Conservation (phyloP, 2,329 filamentous ascomycete genomes). For the Leptographium wingfieldii region DNA sequence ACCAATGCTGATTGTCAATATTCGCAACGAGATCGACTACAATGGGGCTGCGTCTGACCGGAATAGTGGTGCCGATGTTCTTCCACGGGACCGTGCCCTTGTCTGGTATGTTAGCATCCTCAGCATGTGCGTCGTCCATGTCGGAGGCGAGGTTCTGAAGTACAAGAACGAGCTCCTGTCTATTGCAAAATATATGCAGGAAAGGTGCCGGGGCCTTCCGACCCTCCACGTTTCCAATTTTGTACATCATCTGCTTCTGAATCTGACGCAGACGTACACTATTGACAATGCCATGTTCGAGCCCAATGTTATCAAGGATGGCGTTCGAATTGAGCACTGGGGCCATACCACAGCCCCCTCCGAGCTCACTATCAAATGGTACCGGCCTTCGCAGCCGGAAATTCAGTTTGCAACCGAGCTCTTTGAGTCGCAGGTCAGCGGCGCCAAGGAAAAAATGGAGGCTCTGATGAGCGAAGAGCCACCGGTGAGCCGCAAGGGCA, state of each 20-base stretch:
- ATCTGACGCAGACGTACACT: conserved; percentile 87
- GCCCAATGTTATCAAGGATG: conserved; percentile 55
- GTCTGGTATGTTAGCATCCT: conserved; percentile 97
- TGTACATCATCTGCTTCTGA: conserved; percentile 89
- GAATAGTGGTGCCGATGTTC: conserved; percentile 83
- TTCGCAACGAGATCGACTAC: conserved; percentile 91
- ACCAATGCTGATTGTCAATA: conserved; percentile 80
- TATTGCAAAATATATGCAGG: conserved; percentile 91
- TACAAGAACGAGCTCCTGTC: conserved; percentile 84
- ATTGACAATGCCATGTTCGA: conserved; percentile 84
- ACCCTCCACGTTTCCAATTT: conserved; percentile 97
- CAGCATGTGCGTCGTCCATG: conserved; percentile 95
- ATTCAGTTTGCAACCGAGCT: conserved; percentile 80
- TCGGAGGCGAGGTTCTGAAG: conserved; percentile 76
- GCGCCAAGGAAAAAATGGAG: conserved; percentile 61
- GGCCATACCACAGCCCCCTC: conserved; percentile 62
- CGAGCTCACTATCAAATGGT: conserved; percentile 80
- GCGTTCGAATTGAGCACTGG: conserved; percentile 72
- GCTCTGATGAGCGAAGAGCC: conserved; percentile 72
- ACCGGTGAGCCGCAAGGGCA: conserved; percentile 78
- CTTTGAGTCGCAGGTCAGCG: conserved; percentile 71
- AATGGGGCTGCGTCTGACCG: conserved; percentile 92
- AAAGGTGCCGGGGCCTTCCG: conserved; percentile 83
- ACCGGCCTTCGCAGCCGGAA: conserved; percentile 68
- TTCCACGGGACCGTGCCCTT: conserved; percentile 81